Percentiles rank a stretch among this genome's conserved stretches.
phyloP scores from a whole-genome alignment of 2,329 filamentous ascomycete species.

The Diaporthe sp. region DNA sequence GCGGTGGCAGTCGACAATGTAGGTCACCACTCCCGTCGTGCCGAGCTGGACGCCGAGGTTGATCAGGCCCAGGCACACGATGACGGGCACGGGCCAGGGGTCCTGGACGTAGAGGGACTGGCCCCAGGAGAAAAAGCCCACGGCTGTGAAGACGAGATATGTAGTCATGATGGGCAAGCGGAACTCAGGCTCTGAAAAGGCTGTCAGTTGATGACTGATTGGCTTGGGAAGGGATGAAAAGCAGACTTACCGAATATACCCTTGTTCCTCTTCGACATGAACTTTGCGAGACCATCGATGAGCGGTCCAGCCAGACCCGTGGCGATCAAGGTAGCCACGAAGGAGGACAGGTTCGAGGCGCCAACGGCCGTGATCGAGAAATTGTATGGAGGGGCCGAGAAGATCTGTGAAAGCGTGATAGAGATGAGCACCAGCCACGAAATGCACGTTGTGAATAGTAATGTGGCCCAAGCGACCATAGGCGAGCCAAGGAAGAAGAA shows the following conservation, averaged over 20 bases:
- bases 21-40: slow-evolving; percentile 54
- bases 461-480: slow-evolving; percentile 54
- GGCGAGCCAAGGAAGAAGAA: slow-evolving; percentile 54
- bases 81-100: slow-evolving; percentile 48
- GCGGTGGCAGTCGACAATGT: slow-evolving; percentile 56
- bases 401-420: slow-evolving; percentile 53
- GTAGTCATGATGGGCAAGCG: slow-evolving; percentile 54
- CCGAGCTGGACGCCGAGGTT: slow-evolving; percentile 54
- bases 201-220: no score
- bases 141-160: slow-evolving; percentile 53
- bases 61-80: slow-evolving; percentile 53
- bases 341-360: slow-evolving; percentile 51
- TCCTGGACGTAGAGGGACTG: slow-evolving; percentile 45
- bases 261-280: slow-evolving; percentile 52
- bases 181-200: slow-evolving; percentile 52
- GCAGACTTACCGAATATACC: slow-evolving; percentile 50
- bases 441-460: slow-evolving; percentile 56
- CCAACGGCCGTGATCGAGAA: slow-evolving; percentile 54
- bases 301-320: slow-evolving; percentile 51
- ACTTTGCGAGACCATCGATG: slow-evolving; percentile 52
- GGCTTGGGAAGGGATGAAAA: background rate
- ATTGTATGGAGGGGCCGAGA: slow-evolving; percentile 53
- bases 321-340: slow-evolving; percentile 52
- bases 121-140: slow-evolving; percentile 54
- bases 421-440: slow-evolving; percentile 50